Evolutionary conservation across 2,329 filamentous ascomycete species (phyloP).

Genomic region (Fusarium nisikadoi): DNA sequence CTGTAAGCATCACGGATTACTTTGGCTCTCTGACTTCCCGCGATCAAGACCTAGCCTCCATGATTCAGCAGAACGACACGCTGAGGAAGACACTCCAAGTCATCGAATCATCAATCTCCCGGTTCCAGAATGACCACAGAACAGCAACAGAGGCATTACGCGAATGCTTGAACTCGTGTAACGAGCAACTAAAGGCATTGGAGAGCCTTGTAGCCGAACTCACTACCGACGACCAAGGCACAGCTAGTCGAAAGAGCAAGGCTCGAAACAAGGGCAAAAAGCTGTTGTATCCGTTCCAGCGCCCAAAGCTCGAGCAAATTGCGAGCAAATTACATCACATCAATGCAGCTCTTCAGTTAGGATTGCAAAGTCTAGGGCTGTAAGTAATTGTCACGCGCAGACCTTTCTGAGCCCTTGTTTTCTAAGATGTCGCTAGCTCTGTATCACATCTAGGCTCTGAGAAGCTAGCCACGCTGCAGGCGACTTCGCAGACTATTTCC

Average conservation of each 20-base stretch:
- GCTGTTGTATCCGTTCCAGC: neutral
- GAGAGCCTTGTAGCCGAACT: neutral
- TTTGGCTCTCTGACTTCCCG: neutral
- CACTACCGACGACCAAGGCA: neutral
- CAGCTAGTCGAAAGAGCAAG: neutral
- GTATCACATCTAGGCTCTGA: neutral
- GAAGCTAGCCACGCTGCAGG: fast-evolving
- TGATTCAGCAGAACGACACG: neutral
- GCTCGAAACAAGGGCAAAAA: neutral
- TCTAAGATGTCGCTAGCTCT: neutral
- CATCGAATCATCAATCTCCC: neutral
- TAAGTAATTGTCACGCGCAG: fast-evolving
- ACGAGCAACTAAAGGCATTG: neutral
- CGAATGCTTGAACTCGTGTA: neutral
- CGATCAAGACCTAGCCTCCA: neutral
- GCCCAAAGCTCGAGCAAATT: neutral
- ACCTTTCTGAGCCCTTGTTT: fast-evolving
- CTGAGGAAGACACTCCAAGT: neutral
- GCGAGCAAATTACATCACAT: neutral
- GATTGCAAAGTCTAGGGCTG: neutral
- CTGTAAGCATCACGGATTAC: neutral
- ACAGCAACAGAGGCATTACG: neutral
- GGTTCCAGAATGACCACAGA: neutral
- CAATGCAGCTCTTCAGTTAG: neutral
- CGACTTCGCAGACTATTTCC: fast-evolving